Evolutionary conservation across 345 rosid species (phyloP), one percentile per base, ranked within the genome.

Genomic region (Draba incana): DNA sequence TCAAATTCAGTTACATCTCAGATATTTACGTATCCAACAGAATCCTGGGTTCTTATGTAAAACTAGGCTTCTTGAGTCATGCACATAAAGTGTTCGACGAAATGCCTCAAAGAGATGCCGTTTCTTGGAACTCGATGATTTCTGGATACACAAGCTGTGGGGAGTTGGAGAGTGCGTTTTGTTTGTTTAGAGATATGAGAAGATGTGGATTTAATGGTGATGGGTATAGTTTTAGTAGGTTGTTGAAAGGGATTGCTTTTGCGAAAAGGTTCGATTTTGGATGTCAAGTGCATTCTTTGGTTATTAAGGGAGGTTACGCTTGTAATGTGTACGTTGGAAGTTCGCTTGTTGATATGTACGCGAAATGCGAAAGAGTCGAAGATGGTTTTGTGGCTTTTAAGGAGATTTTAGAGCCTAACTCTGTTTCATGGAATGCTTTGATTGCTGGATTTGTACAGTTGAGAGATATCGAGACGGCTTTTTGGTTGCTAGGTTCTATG

Each of bases 121-220:
- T 86, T 27, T 77, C 92, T 33, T 88, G 94, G 95, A 88, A 90
- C 79, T 81, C 97, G 9, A 70, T 86, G 83, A 84, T 90, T 14
- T 59, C 88, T 37, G 94, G 90, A 10, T 75, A 71, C 61, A 84
- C 86, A 43, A 86, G 81, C 54, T 74, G 47, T 47, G 87, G 83
- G 31, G 42, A 77, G n/a, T 56, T 84, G 35, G 83, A 57, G 12
- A 54, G 58, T 20, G 84, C 86, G 2, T 84, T 68, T 82, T 48
- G 60, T 43, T 75, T 83, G 63, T 76, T 81, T 15, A 80, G 42
- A 59, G 23, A 49, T 38, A 86, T 88, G 92, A 72, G 27, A 65
- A 80, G 64, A 35, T 62, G 43, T 48, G 85, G 79, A 45, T 66
- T 65, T 67, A 37, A 27, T 38, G 65, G 69, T 33, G 87, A 88